Evolutionary conservation across 192 early-diverging fungal genomes (phyloP).

Genomic region (Linnemannia exigua): DNA sequence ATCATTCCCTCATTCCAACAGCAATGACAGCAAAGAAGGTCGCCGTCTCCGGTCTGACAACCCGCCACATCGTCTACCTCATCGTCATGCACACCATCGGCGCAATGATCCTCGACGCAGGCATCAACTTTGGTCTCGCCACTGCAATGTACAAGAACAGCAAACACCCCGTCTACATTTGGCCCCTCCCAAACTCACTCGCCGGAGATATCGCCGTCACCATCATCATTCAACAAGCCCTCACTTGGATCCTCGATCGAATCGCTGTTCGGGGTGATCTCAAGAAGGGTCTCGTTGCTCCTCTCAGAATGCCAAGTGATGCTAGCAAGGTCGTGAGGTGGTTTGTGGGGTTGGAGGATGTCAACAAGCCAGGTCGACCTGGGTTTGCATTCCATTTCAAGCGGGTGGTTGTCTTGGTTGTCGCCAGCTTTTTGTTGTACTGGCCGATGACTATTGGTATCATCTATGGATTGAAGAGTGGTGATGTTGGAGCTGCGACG

Average conservation of each 20-base stretch:
- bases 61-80: constrained; percentile 33
- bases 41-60: constrained; percentile 17
- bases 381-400: constrained; percentile 18
- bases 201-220: constrained; percentile 41
- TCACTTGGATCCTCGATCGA: constrained; percentile 38
- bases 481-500: not conserved
- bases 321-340: constrained; percentile 18
- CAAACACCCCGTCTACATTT: constrained; percentile 17
- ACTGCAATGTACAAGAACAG: constrained; percentile 44
- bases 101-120: constrained; percentile 33
- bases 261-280: constrained; percentile 22
- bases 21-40: constrained; percentile 13
- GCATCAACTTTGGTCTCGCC: constrained; percentile 50
- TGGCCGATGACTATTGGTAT: constrained; percentile 41
- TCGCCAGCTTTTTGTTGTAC: constrained; percentile 17
- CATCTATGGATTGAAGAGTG: constrained; percentile 24
- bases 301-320: constrained; percentile 31
- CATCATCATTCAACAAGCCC: constrained; percentile 31
- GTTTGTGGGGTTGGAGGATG: constrained; percentile 37
- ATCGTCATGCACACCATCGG: constrained; percentile 37
- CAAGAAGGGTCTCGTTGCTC: constrained; percentile 25
- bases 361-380: not conserved
- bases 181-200: constrained; percentile 34
- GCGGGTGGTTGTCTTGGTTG: constrained; percentile 9
- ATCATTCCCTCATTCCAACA: not conserved